Evolutionary conservation across 805 yeast species (phyloP).

Genomic region (Wickerhamomyces chaumierensis): DNA sequence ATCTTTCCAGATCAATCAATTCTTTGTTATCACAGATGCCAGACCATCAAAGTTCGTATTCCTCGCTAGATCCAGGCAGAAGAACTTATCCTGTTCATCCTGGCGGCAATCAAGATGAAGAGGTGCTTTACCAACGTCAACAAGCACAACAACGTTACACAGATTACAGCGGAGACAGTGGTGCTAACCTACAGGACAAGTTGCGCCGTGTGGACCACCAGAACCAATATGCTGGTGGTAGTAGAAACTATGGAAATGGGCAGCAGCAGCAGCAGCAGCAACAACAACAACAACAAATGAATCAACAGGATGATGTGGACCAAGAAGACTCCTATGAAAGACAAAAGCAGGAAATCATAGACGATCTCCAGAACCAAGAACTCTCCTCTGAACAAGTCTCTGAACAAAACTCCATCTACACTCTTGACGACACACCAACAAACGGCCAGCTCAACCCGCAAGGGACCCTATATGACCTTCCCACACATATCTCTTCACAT

Average conservation of each 20-base stretch:
- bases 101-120: neutral
- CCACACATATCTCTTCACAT: conserved; percentile 17
- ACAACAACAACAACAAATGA: too few species aligned
- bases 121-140: neutral
- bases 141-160: too few species aligned
- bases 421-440: neutral
- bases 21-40: too few species aligned
- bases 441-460: neutral
- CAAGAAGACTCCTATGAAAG: neutral
- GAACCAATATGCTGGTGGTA: too few species aligned
- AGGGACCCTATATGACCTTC: conserved; percentile 7
- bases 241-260: neutral
- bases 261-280: neutral
- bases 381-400: neutral
- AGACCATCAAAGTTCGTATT: neutral
- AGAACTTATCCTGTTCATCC: neutral
- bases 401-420: neutral
- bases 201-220: too few species aligned
- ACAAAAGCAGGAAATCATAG: neutral
- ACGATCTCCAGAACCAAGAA: neutral
- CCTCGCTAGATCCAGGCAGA: neutral
- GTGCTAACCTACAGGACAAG: too few species aligned
- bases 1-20: too few species aligned
- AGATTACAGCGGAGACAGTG: too few species aligned
- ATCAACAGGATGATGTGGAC: too few species aligned